Percentiles rank a stretch among this genome's conserved stretches.
Conservation (phyloP, 2,329 filamentous ascomycete species). For the Cladosporium austrohemisphaericum region DNA sequence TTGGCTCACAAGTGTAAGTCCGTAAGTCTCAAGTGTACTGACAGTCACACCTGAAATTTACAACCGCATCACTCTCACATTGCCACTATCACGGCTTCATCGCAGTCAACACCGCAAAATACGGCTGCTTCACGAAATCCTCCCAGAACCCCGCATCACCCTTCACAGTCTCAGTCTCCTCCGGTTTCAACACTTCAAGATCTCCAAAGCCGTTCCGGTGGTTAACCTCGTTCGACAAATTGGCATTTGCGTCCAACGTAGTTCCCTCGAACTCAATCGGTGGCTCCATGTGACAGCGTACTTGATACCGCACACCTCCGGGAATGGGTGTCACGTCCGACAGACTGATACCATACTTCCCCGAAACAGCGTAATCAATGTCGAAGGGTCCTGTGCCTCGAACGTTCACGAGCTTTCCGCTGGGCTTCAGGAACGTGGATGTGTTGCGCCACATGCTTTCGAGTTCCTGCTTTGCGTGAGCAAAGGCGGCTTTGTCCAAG, state of each 20-base stretch:
- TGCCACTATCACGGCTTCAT: constrained; percentile 7
- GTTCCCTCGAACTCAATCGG: constrained; percentile 15
- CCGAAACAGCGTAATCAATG: neutral
- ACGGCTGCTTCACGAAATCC: constrained; percentile 19
- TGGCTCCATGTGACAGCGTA: constrained; percentile 11
- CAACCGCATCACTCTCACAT: too few relatives aligned
- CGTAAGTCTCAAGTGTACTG: too few relatives aligned
- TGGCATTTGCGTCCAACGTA: constrained; percentile 14
- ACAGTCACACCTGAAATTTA: too few relatives aligned
- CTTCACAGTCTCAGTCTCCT: constrained; percentile 15
- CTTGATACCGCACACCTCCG: constrained; percentile 16
- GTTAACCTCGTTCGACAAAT: constrained; percentile 14
- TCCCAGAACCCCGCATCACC: constrained; percentile 17
- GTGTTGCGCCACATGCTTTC: constrained; percentile 18
- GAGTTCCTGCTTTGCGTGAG: constrained; percentile 1
- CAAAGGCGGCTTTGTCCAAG: neutral
- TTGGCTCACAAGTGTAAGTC: too few relatives aligned
- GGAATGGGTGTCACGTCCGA: constrained; percentile 14
- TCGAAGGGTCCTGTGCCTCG: constrained; percentile 13
- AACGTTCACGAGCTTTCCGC: constrained; percentile 17
- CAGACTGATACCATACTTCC: constrained; percentile 19
- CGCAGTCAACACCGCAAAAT: constrained; percentile 16
- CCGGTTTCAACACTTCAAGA: constrained; percentile 5
- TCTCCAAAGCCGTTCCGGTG: constrained; percentile 15
- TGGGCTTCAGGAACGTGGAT: constrained; percentile 17